phyloP scores from a whole-genome alignment of 208 protist genomes.

The Crithidia acanthocephali region DNA sequence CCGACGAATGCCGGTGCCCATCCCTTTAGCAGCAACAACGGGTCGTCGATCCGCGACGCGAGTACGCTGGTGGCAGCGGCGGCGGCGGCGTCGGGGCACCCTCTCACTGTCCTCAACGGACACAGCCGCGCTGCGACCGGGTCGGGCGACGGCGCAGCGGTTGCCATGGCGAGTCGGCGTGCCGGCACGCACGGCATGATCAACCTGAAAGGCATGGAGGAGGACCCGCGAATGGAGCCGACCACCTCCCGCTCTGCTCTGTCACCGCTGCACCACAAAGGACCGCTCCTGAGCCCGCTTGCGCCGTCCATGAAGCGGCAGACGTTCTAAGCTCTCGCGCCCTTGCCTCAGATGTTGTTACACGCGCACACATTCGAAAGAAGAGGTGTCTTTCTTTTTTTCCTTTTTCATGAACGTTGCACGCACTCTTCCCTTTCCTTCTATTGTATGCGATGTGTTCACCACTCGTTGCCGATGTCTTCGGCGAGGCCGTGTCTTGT shows the following conservation, averaged over 20 bases:
- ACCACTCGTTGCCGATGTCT: too few species aligned
- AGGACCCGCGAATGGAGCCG: background rate
- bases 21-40: background rate
- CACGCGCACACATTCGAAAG: too few species aligned
- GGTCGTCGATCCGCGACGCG: background rate
- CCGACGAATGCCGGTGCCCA: background rate
- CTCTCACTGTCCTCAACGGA: background rate
- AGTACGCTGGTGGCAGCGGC: background rate
- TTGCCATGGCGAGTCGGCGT: background rate
- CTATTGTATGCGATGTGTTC: background rate
- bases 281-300: constrained; percentile 5
- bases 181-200: background rate
- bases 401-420: constrained; percentile 6
- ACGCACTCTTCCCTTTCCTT: background rate
- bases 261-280: constrained; percentile 9
- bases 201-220: background rate
- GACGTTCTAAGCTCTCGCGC: background rate
- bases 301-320: background rate
- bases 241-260: background rate
- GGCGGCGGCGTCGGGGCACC: background rate
- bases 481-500: too few species aligned
- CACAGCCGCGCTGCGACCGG: background rate
- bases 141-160: background rate
- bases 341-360: background rate
- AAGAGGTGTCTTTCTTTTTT: constrained; percentile 21